Base-by-base conservation (phyloP, 129 eudicot species). In the Tagetes patula region DNA sequence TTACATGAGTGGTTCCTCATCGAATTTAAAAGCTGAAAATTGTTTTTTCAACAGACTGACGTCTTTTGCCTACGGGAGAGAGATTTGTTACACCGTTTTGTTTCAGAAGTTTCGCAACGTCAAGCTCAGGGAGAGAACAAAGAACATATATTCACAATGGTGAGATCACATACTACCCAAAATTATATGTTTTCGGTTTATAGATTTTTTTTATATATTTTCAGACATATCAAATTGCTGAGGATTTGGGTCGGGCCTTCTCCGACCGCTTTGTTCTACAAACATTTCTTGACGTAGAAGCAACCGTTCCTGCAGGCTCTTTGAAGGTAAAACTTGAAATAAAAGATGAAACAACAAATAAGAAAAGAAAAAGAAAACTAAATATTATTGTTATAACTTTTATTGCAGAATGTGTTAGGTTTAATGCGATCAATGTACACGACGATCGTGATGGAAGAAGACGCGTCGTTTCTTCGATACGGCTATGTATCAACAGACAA, bases 211-310 rank as follows among this genome's bases (percentile, higher is more conserved):
- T 5, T 40, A 53, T 20, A 10, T 39, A 5, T 14, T 2, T 5
- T 75, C 89, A 94, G 98, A 82, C 84, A 42, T 84, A 90, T 80
- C 96, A 86, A 75, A 87, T 94, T 70, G 93, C 98, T 42, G 98
- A 94, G 83, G 97, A 94, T 84, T 80, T 94, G 82, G 97, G 97
- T 41, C 86, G 88, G 83, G 98, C 97, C 50, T 94, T 86, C 74
- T 53, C 96, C 6, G 98, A 90, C 73, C 85, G 84, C 5, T 68
- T 86, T 9, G 80, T 90, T 71, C 73, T 94, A 65, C 96, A 81
- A 81, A 79, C 87, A 48, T 84, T 66, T 78, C 72, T 84, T 12
- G 92, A 90, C 52, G 96, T 87, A n/a, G 98, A 94, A 84, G 91
- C 83, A 36, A 70, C 70, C 32, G 74, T 83, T 8, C 75, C 96